phyloP scores from a whole-genome alignment of 1,139 yeast genomes.

The Pneumocystis canis region DNA sequence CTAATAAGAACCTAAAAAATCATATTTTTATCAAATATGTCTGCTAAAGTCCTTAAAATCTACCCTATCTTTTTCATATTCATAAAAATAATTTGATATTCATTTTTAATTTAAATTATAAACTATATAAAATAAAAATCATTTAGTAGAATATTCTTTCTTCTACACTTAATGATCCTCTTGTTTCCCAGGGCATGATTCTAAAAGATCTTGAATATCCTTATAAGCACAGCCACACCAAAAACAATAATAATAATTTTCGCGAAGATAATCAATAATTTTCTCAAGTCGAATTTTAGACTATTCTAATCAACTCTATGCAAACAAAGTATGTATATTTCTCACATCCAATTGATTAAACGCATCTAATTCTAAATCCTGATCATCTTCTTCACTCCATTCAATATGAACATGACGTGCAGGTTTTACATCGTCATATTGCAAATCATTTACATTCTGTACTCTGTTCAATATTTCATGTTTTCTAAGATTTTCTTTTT shows the following conservation, averaged over 20 bases:
- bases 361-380: conserved; percentile 21
- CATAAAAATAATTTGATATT: no score
- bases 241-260: conserved; percentile 31
- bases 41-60: no score
- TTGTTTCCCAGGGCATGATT: conserved; percentile 33
- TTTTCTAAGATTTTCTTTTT: conserved; percentile 9
- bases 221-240: conserved; percentile 34
- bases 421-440: neutral
- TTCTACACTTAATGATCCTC: conserved; percentile 25
- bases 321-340: neutral
- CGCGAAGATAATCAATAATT: conserved; percentile 27
- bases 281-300: conserved; percentile 20
- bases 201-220: conserved; percentile 27
- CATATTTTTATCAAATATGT: no score
- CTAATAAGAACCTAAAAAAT: no score
- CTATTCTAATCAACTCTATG: conserved; percentile 1
- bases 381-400: conserved; percentile 20
- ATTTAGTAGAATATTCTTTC: neutral
- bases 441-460: neutral
- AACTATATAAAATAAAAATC: neutral
- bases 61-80: no score
- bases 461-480: conserved; percentile 2
- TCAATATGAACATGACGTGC: conserved; percentile 8
- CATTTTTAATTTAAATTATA: neutral
- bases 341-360: conserved; percentile 21